phyloP scores from a whole-genome alignment of 2,329 filamentous ascomycete species.

The Celoporthe dispersa region DNA sequence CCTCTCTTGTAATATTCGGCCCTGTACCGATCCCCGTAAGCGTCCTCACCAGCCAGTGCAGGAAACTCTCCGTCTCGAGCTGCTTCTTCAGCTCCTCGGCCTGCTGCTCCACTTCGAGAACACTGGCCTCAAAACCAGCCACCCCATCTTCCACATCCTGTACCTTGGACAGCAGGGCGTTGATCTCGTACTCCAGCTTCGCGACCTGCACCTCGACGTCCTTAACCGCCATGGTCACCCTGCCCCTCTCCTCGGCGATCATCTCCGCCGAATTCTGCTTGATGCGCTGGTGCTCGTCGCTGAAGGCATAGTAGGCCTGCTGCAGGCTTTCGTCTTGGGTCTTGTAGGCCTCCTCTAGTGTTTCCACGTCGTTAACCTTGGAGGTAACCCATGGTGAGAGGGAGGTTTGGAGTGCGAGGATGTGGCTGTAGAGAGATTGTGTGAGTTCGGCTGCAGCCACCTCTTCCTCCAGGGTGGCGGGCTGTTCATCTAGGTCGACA shows the following conservation, averaged over 20 bases:
- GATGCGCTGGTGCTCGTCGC: slow-evolving; percentile 71
- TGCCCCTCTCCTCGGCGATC: slow-evolving; percentile 69
- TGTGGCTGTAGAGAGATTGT: slow-evolving; percentile 55
- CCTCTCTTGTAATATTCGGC: slow-evolving; percentile 54
- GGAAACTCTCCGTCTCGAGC: slow-evolving; percentile 67
- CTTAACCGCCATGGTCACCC: slow-evolving; percentile 72
- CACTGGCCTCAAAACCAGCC: slow-evolving; percentile 77
- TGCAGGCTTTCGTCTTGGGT: slow-evolving; percentile 69
- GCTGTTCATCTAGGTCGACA: slow-evolving; percentile 39
- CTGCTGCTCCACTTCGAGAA: slow-evolving; percentile 69
- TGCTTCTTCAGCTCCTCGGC: slow-evolving; percentile 66
- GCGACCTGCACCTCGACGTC: slow-evolving; percentile 81
- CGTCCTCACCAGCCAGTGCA: slow-evolving; percentile 67
- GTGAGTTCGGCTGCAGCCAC: slow-evolving; percentile 56
- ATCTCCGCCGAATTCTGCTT: slow-evolving; percentile 71
- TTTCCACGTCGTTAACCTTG: slow-evolving; percentile 60
- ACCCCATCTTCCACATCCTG: slow-evolving; percentile 87
- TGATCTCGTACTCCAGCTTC: slow-evolving; percentile 91
- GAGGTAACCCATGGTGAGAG: slow-evolving; percentile 65
- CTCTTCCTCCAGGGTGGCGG: slow-evolving; percentile 39
- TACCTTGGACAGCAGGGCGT: slow-evolving; percentile 77
- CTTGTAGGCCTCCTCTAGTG: slow-evolving; percentile 65
- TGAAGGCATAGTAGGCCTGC: slow-evolving; percentile 68
- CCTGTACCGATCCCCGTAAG: slow-evolving; percentile 64
- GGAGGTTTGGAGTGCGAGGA: slow-evolving; percentile 55